A percentile compares a stretch with the other conserved stretches of the same genome.
Evolutionary conservation across 2,329 filamentous ascomycete species (phyloP).

Genomic region (Leptodontidium sp.): DNA sequence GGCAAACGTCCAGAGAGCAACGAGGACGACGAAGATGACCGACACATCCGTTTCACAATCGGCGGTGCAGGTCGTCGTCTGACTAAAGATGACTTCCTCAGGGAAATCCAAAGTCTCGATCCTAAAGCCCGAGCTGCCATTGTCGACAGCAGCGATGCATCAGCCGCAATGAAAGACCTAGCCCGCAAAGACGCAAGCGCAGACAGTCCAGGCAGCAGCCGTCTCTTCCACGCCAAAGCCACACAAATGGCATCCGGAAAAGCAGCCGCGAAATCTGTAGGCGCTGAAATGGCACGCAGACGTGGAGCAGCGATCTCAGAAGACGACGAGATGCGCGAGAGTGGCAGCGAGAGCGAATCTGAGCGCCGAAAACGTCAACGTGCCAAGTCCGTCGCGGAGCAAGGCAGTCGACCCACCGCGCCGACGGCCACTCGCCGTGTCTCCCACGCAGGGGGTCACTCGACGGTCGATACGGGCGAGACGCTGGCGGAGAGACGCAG

Average conservation of each 20-base stretch:
- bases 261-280: constrained; percentile 31
- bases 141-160: constrained; percentile 42
- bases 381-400: constrained; percentile 2
- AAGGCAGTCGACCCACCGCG: neutral
- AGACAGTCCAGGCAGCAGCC: constrained; percentile 36
- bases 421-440: neutral
- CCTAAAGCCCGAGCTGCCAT: constrained; percentile 59
- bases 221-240: constrained; percentile 50
- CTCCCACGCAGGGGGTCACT: neutral
- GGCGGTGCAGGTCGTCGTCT: constrained; percentile 75
- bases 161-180: constrained; percentile 42
- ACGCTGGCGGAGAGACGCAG: constrained; percentile 75
- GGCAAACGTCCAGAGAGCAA: constrained; percentile 45
- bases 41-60: constrained; percentile 79
- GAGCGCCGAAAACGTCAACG: constrained; percentile 24
- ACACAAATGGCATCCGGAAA: constrained; percentile 29
- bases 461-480: constrained; percentile 55
- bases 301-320: constrained; percentile 31
- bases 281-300: constrained; percentile 35
- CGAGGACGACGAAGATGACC: constrained; percentile 69
- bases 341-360: constrained; percentile 35
- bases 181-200: constrained; percentile 43
- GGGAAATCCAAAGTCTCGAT: constrained; percentile 76
- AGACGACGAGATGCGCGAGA: constrained; percentile 16
- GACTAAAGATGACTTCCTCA: constrained; percentile 82